Evolutionary conservation across 2,329 filamentous ascomycete species (phyloP), one percentile per base, ranked within the genome.

Genomic region (Lachnellula arida): DNA sequence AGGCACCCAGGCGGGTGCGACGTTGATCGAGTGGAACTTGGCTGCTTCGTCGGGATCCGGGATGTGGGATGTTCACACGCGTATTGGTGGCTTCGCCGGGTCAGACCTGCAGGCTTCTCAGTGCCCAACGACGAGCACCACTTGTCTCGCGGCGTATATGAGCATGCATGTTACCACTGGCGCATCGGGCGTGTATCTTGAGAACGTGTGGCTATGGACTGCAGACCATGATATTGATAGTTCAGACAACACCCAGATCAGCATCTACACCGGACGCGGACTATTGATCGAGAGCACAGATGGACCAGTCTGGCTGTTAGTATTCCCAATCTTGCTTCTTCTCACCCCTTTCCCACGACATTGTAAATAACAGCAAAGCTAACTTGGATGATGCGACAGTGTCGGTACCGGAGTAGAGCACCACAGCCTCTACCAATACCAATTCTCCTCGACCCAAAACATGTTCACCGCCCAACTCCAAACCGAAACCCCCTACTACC

Each of bases 11-110:
- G 76, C 80, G 1, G 86, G 47, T 9, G 85, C 84, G 0, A 76
- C 86, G 2, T 71, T 89, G 6, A 78, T 88, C 76, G 75, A 89
- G 63, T 88, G 81, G 77, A 89, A 89, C 65, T 72, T 87, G 2
- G 73, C 69, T 6, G 72, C 72, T 5, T 65, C 70, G 37, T 75
- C 74, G 9, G 72, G 73, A 3, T 89, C 88, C 0, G 81, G 77
- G 4, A 75, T 85, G 63, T 84, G 80, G 80, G 79, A 68, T 51
- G 64, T 67, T 4, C 70, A 71, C 49, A 62, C 66, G 11, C 62
- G 70, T 14, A 64, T 72, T 25, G 71, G 74, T 22, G 80, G 80
- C 4, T 81, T 79, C 53, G 70, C 72, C 3, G 80, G 79, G 8
- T 78, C 78, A 1, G 62, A 75, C 28, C 71, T 15, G 63, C 66